phyloP scores from a whole-genome alignment of 768 basidiomycete species.

The Lactarius hengduanensis region DNA sequence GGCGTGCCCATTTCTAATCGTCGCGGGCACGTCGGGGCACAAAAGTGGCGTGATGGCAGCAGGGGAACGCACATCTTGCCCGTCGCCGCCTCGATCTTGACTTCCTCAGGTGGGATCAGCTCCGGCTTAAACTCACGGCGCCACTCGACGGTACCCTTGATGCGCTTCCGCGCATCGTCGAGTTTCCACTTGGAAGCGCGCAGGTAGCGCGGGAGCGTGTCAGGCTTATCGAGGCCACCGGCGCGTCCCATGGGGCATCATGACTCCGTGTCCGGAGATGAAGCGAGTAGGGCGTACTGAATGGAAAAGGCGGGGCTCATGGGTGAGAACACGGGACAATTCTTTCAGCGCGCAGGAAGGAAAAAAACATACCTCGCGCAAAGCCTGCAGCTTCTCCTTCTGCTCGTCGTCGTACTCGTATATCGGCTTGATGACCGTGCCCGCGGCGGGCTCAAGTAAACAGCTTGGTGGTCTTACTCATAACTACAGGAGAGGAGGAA shows the following conservation, averaged over 20 bases:
- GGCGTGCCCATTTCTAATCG: background rate
- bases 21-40: background rate
- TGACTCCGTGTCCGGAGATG: slow-evolving; percentile 60
- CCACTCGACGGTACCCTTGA: slow-evolving; percentile 81
- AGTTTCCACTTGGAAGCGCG: slow-evolving; percentile 84
- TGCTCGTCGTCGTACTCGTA: slow-evolving; percentile 66
- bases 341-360: background rate
- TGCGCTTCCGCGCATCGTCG: slow-evolving; percentile 72
- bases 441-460: slow-evolving; percentile 52
- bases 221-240: slow-evolving; percentile 71
- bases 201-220: slow-evolving; percentile 74
- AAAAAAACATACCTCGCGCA: slow-evolving; percentile 54
- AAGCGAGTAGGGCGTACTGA: slow-evolving; percentile 68
- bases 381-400: slow-evolving; percentile 51
- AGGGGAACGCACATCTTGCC: slow-evolving; percentile 73
- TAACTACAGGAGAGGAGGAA: slow-evolving; percentile 25
- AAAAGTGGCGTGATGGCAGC: slow-evolving; percentile 9
- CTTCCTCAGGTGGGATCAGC: slow-evolving; percentile 76
- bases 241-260: slow-evolving; percentile 76
- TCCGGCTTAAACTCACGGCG: slow-evolving; percentile 83
- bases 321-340: background rate
- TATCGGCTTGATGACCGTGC: slow-evolving; percentile 52
- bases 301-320: slow-evolving; percentile 33
- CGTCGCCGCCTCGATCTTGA: slow-evolving; percentile 75
- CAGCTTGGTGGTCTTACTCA: slow-evolving; percentile 47